A percentile compares a stretch with the other conserved stretches of the same genome.
Conservation (phyloP, 495 filamentous ascomycete species). For the Pyrenula massariospora region DNA sequence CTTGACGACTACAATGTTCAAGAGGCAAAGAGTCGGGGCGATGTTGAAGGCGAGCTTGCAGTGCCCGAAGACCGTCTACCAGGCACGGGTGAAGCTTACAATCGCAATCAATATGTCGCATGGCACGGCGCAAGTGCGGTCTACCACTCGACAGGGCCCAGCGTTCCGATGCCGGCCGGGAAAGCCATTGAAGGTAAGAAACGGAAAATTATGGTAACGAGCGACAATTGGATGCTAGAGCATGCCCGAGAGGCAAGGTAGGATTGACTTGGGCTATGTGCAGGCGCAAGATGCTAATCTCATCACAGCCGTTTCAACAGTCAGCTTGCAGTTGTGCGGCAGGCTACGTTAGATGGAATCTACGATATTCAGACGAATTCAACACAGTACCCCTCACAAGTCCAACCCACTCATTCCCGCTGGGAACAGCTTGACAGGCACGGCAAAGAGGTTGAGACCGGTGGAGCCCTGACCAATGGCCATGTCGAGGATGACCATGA, state of each 20-base stretch:
- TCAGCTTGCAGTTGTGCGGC: constrained; percentile 48
- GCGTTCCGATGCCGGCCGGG: constrained; percentile 62
- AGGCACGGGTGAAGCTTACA: constrained; percentile 62
- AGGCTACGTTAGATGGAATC: constrained; percentile 56
- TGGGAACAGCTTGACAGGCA: constrained; percentile 48
- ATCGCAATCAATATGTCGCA: constrained; percentile 92
- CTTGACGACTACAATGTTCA: constrained; percentile 82
- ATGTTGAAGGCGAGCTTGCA: constrained; percentile 80
- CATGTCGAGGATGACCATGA: constrained; percentile 13
- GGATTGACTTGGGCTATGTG: constrained; percentile 12
- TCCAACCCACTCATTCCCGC: constrained; percentile 78
- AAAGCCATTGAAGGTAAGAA: constrained; percentile 66
- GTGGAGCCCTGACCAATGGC: constrained; percentile 22
- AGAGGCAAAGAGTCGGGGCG: constrained; percentile 64
- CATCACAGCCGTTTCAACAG: constrained; percentile 68
- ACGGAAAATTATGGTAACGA: constrained; percentile 76
- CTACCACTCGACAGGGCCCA: constrained; percentile 74
- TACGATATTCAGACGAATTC: constrained; percentile 91
- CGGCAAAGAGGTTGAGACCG: constrained; percentile 22
- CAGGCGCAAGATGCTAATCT: constrained; percentile 15
- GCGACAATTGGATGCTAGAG: constrained; percentile 95
- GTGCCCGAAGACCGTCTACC: constrained; percentile 75
- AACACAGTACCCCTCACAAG: constrained; percentile 76
- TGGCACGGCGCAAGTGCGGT: constrained; percentile 96
- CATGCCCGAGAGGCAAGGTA: constrained; percentile 85